These are phyloP conservation scores for Pichia sp. DNA, from an alignment of 1,139 yeast genomes.

Conservation along the genomic window DNA sequence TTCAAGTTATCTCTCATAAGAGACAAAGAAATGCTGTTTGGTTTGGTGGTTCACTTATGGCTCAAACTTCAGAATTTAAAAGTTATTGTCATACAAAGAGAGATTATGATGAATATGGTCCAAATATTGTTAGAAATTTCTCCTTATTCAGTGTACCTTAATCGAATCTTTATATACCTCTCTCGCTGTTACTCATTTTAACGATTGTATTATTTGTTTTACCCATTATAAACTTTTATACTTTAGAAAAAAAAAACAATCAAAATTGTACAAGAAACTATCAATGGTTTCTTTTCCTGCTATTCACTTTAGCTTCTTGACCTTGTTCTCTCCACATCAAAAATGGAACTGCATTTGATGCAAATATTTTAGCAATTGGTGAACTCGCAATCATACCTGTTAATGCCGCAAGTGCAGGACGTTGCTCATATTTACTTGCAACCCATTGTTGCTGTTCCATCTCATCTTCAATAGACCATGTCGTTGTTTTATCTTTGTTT, in stretches of 20 bases:
- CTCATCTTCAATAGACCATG: conserved; percentile 28
- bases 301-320: conserved; percentile 17
- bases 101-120: conserved; percentile 97
- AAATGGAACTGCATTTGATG: conserved; percentile 53
- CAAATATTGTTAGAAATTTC: conserved; percentile 93
- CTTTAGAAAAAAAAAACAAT: no score
- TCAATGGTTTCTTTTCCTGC: no score
- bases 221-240: no score
- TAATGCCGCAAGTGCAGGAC: conserved; percentile 53
- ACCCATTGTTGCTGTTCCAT: conserved; percentile 40
- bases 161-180: conserved; percentile 7
- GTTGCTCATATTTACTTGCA: conserved; percentile 37
- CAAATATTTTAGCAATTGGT: conserved; percentile 50
- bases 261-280: no score
- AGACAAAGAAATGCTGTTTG: conserved; percentile 98
- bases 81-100: conserved; percentile 94
- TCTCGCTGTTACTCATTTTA: background rate
- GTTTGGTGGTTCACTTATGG: conserved; percentile 97
- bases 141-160: conserved; percentile 87
- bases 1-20: conserved; percentile 93
- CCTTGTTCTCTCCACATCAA: conserved; percentile 34
- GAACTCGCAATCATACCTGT: conserved; percentile 54
- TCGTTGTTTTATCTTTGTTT: background rate
- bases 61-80: conserved; percentile 95
- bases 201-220: background rate